Evolutionary conservation across 2,329 filamentous ascomycete species (phyloP).

Genomic region (Pseudocercospora musae): DNA sequence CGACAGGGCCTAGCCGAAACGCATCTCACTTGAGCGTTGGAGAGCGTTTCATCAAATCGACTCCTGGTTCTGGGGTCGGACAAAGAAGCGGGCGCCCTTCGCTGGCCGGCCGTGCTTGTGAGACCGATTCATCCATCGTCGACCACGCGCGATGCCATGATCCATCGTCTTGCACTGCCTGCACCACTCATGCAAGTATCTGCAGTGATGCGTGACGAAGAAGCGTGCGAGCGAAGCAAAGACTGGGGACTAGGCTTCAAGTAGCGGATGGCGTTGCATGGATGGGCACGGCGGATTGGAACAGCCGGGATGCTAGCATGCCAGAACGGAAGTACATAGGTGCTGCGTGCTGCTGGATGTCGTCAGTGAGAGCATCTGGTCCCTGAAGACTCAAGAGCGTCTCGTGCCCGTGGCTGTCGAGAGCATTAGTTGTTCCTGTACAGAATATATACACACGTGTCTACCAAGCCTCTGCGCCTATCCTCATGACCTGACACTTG

Average conservation of each 20-base stretch:
- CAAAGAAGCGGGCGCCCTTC: not conserved
- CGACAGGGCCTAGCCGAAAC: not conserved
- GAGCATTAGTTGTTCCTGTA: not conserved
- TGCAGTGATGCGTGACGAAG: conserved; percentile 4
- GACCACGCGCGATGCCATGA: not conserved
- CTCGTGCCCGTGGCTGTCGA: not conserved
- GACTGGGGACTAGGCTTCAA: not conserved
- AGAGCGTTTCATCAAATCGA: not conserved
- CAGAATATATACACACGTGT: not conserved
- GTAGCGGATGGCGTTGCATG: not conserved
- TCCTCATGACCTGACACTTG: not conserved
- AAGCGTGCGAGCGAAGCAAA: not conserved
- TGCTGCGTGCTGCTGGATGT: not conserved
- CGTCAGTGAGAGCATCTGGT: not conserved
- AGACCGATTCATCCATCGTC: not conserved
- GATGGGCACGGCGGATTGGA: not conserved
- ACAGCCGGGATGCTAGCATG: not conserved
- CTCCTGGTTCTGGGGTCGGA: conserved; percentile 1
- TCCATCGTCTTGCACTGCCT: not conserved
- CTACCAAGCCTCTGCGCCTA: not conserved
- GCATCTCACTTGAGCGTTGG: not conserved
- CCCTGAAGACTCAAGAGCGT: not conserved
- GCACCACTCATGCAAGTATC: not conserved
- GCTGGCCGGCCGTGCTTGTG: not conserved
- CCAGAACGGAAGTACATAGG: not conserved